A percentile compares a stretch with the other conserved stretches of the same genome.
Evolutionary conservation across 169 alveolate genomes (phyloP).

Genomic region (Plasmodium malariae): DNA sequence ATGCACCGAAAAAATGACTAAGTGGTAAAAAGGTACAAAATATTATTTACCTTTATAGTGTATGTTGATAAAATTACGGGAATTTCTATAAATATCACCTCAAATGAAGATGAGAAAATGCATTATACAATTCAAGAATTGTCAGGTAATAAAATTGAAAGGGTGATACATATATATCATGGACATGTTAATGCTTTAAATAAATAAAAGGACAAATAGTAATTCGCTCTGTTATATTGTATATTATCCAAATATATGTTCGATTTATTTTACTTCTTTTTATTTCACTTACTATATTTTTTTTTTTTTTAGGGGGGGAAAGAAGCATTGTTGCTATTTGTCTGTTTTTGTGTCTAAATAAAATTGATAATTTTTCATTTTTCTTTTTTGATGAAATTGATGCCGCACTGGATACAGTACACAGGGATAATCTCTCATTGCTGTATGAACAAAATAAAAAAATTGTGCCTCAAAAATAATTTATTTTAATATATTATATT

Average conservation of each 20-base stretch:
- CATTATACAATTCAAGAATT: conserved; percentile 71
- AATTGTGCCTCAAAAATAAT: no score
- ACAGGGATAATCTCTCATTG: conserved; percentile 69
- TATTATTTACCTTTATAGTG: conserved; percentile 14
- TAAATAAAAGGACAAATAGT: background rate
- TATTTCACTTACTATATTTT: background rate
- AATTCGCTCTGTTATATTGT: background rate
- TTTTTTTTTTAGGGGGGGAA: conserved; percentile 67
- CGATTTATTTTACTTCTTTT: background rate
- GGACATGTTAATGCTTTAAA: background rate
- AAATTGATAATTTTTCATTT: conserved; percentile 75
- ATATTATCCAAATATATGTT: no score
- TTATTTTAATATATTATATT: no score
- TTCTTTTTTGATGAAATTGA: conserved; percentile 77
- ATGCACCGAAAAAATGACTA: background rate
- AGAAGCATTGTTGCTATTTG: conserved; percentile 74
- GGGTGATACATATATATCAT: background rate
- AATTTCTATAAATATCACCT: conserved; percentile 66
- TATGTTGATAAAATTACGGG: conserved; percentile 74
- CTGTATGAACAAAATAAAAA: conserved; percentile 27
- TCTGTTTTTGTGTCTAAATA: conserved; percentile 56
- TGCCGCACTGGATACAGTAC: conserved; percentile 73
- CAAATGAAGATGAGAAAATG: conserved; percentile 71
- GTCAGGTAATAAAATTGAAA: conserved; percentile 43
- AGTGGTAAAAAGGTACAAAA: background rate